Evolutionary conservation across 2,329 filamentous ascomycete genomes (phyloP), one percentile per base, ranked within the genome.

Genomic region (Diplodia scrobiculata): DNA sequence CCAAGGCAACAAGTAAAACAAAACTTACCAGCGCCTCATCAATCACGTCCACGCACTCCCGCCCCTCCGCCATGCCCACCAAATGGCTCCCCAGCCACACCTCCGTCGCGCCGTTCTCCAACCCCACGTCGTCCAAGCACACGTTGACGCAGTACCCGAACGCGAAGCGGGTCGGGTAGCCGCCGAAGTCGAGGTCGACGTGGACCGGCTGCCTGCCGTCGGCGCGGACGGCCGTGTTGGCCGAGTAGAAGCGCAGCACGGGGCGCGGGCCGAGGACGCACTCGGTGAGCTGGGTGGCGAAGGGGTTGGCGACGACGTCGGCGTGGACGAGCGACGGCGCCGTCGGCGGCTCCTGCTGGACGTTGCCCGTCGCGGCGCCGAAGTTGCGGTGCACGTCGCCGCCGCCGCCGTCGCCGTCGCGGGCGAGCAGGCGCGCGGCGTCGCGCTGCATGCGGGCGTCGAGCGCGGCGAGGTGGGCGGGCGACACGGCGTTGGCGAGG

Each of bases 21-120:
- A 17, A 32, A 52, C 50, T 52, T 11, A 73, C 80, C 68, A 87
- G 84, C 6, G 79, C 77, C 53, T 25, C 32, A 14, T 58, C 53
- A 21, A 38, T 27, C 34, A 11, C 53, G 9, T 58, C 53, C n/a
- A 19, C 53, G 17, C 36, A 19, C 34, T 38, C 53, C 34, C 53
- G 32, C 10, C n/a, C 14, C 19, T 34, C 53, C n/a, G 7, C 10
- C 52, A 54, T 19, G 7, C 67, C 84, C 82, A 9, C 73, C 71
- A 3, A 76, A 69, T 87, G 84, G 0, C 84, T 86, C 11, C 84
- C 84, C 2, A 86, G 79, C 85, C 85, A 87, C 19, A 87, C 69
- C 74, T 86, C 85, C 0, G 84, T 87, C 1, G 81, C 81, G 0
- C 84, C 85, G 69, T 86, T 87, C 66, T 80, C 77, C 0, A 80